Conservation (phyloP, 257 asterid genomes). For the Penstemon barbatus region DNA sequence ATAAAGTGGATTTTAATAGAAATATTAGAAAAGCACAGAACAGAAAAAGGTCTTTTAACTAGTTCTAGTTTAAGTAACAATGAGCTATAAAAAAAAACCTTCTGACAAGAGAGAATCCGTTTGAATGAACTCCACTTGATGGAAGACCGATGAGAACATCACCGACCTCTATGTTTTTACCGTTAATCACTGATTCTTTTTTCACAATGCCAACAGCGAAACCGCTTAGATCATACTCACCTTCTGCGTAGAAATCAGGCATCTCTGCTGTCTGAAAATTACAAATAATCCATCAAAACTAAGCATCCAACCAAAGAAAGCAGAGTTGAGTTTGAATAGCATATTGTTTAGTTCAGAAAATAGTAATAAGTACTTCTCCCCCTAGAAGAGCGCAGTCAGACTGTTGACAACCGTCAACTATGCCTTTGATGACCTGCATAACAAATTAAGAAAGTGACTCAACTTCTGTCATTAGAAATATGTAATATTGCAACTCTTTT, state of each 20-base stretch:
- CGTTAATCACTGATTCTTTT: slow-evolving; percentile 77
- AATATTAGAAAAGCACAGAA: not conserved
- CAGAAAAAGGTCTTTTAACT: not conserved
- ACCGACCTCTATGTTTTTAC: slow-evolving; percentile 68
- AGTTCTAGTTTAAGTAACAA: not conserved
- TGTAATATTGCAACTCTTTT: not conserved
- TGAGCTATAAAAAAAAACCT: slow-evolving; percentile 42
- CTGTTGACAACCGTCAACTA: slow-evolving; percentile 86
- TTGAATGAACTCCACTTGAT: slow-evolving; percentile 96
- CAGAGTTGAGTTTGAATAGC: not conserved
- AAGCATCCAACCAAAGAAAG: slow-evolving; percentile 1
- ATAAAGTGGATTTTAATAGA: not conserved
- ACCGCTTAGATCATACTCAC: slow-evolving; percentile 95
- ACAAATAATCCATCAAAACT: slow-evolving; percentile 19
- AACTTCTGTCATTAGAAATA: not conserved
- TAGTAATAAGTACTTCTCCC: slow-evolving; percentile 68
- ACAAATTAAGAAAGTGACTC: slow-evolving; percentile 10
- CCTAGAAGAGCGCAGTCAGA: slow-evolving; percentile 91
- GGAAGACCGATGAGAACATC: slow-evolving; percentile 89
- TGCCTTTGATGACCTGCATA: slow-evolving; percentile 89
- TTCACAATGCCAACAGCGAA: slow-evolving; percentile 86
- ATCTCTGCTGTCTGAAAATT: slow-evolving; percentile 90
- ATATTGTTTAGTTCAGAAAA: slow-evolving; percentile 3
- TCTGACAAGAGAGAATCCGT: slow-evolving; percentile 89
- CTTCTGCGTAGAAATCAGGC: slow-evolving; percentile 92